Evolutionary conservation across 768 basidiomycete species (phyloP).

Genomic region (Amyloporia xantha): DNA sequence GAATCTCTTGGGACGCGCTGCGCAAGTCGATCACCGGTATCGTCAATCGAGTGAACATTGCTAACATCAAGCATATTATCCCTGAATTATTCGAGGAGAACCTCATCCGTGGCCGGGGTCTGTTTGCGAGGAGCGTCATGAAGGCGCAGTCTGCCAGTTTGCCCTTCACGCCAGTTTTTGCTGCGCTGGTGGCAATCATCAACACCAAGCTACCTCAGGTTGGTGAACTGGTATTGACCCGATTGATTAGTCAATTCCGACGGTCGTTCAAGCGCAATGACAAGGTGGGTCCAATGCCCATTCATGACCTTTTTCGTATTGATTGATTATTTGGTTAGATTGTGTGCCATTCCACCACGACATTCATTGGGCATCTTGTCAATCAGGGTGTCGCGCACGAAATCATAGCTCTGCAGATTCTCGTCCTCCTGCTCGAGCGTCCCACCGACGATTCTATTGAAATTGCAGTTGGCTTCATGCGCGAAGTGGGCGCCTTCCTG

Average conservation of each 20-base stretch:
- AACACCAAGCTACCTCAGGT: conserved; percentile 97
- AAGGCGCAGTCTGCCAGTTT: conserved; percentile 96
- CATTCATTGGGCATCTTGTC: conserved; percentile 72
- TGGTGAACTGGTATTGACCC: conserved; percentile 82
- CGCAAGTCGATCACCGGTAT: conserved; percentile 98
- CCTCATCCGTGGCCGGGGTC: conserved; percentile 84
- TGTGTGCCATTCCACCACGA: conserved; percentile 73
- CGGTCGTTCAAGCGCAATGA: conserved; percentile 95
- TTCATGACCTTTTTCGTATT: background rate
- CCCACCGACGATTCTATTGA: conserved; percentile 98
- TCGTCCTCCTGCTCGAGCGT: conserved; percentile 89
- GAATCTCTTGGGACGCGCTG: conserved; percentile 95
- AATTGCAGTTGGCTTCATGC: conserved; percentile 95
- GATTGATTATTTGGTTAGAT: conserved; percentile 43
- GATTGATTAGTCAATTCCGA: conserved; percentile 92
- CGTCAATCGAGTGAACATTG: conserved; percentile 96
- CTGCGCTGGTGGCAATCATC: conserved; percentile 88
- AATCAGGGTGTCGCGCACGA: conserved; percentile 94
- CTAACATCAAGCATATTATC: conserved; percentile 91
- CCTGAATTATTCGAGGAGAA: conserved; percentile 93
- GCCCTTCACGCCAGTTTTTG: conserved; percentile 96
- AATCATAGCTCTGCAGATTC: conserved; percentile 89
- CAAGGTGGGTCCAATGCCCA: conserved; percentile 55
- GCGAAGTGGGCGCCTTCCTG: conserved; percentile 94
- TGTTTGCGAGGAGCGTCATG: conserved; percentile 94